Percentiles rank a stretch among this genome's conserved stretches.
Conservation (phyloP, 148 eudicot genomes). For the Camellia granthamiana region DNA sequence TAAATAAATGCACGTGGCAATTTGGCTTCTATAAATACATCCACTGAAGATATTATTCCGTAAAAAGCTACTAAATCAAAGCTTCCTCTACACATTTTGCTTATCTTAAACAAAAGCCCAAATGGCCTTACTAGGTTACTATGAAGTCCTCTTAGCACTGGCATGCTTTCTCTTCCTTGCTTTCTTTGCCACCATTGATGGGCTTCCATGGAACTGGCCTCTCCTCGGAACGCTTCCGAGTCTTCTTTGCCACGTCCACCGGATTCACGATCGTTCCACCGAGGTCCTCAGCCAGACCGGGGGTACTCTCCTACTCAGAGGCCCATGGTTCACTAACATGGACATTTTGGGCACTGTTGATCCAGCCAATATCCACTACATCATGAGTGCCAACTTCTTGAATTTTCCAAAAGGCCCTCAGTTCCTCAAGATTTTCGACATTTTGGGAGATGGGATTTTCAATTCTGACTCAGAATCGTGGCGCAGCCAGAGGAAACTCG, state of each 20-base stretch:
- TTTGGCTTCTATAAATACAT: no score
- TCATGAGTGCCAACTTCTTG: constrained; percentile 47
- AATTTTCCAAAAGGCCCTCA: constrained; percentile 55
- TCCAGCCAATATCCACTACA: constrained; percentile 44
- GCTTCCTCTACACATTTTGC: no score
- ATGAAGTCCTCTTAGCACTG: constrained; percentile 18
- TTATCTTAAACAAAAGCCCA: constrained; percentile 9
- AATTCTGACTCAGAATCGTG: constrained; percentile 43
- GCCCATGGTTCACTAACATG: constrained; percentile 60
- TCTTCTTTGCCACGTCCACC: constrained; percentile 26
- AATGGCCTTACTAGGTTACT: constrained; percentile 22
- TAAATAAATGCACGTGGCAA: no score
- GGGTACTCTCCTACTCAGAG: constrained; percentile 38
- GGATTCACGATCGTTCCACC: constrained; percentile 25
- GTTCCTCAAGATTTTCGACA: constrained; percentile 44
- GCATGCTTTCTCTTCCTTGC: constrained; percentile 17
- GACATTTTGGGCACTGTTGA: constrained; percentile 36
- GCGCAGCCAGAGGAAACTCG: constrained; percentile 38
- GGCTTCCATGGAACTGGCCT: constrained; percentile 39
- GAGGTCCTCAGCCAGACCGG: constrained; percentile 13
- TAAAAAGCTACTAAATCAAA: no score
- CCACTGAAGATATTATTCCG: no score
- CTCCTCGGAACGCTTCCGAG: constrained; percentile 55
- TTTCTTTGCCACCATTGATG: constrained; percentile 10
- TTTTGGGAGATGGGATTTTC: constrained; percentile 56